phyloP scores from a whole-genome alignment of 768 basidiomycete genomes.

The Boletus reticuloceps region DNA sequence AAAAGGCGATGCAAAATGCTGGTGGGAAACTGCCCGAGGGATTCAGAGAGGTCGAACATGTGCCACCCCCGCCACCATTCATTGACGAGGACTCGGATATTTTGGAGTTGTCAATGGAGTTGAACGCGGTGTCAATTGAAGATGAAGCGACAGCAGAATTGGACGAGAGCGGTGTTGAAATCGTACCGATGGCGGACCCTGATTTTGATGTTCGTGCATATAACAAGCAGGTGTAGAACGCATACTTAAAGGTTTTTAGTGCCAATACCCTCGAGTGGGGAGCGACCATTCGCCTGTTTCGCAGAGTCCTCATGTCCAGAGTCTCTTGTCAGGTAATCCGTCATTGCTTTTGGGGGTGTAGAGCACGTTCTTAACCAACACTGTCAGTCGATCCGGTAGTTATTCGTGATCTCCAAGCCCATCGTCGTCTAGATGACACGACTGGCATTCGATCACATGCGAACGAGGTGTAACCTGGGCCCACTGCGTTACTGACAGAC shows the following conservation, averaged over 20 bases:
- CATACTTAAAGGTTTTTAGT: constrained; percentile 39
- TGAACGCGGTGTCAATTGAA: constrained; percentile 82
- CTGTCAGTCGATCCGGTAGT: constrained; percentile 81
- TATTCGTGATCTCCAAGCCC: constrained; percentile 82
- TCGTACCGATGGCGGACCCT: constrained; percentile 91
- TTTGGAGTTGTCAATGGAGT: constrained; percentile 84
- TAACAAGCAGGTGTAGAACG: constrained; percentile 7
- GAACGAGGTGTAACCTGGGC: constrained; percentile 26
- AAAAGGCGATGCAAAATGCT: constrained; percentile 69
- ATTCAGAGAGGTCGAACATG: constrained; percentile 63
- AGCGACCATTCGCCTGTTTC: constrained; percentile 57
- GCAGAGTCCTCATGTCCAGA: constrained; percentile 82
- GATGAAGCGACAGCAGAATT: constrained; percentile 58
- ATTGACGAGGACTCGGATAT: constrained; percentile 83
- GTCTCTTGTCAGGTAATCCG: constrained; percentile 78
- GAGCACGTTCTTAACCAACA: constrained; percentile 14
- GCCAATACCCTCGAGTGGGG: constrained; percentile 64
- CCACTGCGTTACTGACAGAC: constrained; percentile 13
- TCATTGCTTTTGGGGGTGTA: not conserved
- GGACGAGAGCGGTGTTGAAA: constrained; percentile 80
- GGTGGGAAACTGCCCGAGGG: constrained; percentile 69
- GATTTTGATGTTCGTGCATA: constrained; percentile 70
- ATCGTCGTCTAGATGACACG: constrained; percentile 73
- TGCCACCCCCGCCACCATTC: constrained; percentile 78
- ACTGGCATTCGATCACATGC: constrained; percentile 28